Evolutionary conservation across 1,284 basidiomycete species (phyloP).

Genomic region (Thelephora terrestris): DNA sequence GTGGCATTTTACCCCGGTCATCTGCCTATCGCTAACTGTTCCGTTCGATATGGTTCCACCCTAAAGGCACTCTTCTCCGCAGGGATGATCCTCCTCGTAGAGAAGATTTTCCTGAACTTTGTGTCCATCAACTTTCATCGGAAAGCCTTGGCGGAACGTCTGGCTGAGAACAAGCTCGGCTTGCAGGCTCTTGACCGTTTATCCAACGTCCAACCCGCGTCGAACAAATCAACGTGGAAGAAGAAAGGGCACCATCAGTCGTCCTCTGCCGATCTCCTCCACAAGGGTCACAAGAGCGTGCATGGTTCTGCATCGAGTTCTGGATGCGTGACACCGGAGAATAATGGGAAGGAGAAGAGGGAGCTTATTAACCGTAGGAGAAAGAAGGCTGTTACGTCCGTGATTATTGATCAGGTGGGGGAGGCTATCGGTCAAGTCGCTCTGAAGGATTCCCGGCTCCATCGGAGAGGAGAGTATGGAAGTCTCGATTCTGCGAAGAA

Average conservation of each 20-base stretch:
- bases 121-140: conserved; percentile 73
- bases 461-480: conserved; percentile 42
- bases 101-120: conserved; percentile 64
- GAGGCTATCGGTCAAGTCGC: conserved; percentile 64
- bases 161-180: conserved; percentile 58
- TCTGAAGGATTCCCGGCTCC: conserved; percentile 54
- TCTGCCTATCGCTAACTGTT: background rate
- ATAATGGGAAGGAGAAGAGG: conserved; percentile 21
- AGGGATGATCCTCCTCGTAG: conserved; percentile 50
- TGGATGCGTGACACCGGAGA: background rate
- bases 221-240: conserved; percentile 10
- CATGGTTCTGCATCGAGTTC: background rate
- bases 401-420: conserved; percentile 64
- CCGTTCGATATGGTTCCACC: background rate
- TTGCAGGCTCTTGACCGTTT: conserved; percentile 59
- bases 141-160: conserved; percentile 61
- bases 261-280: conserved; percentile 2
- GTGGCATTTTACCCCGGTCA: conserved; percentile 6
- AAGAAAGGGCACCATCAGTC: conserved; percentile 25
- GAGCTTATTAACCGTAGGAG: conserved; percentile 26
- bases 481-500: conserved; percentile 60
- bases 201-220: conserved; percentile 47
- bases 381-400: conserved; percentile 44
- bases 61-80: conserved; percentile 53
- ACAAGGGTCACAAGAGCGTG: background rate